phyloP scores from a whole-genome alignment of 1,284 basidiomycete genomes.

The Cystobasidium pallidum region DNA sequence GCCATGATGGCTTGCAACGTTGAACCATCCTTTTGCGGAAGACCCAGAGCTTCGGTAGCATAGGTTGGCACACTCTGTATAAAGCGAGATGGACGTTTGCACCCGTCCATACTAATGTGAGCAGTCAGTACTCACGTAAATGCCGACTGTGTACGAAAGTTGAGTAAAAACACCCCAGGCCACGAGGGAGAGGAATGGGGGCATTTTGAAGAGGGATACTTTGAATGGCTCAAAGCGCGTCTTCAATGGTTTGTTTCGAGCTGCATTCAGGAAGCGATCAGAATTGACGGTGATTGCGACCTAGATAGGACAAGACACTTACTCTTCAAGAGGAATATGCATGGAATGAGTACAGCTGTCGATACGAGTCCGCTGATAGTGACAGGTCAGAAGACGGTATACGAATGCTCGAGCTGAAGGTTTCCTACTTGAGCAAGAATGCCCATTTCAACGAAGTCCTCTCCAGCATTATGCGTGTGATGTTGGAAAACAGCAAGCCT shows the following conservation, averaged over 20 bases:
- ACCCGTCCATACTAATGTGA: too few species aligned
- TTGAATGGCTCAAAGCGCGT: conserved; percentile 51
- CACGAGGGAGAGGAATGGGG: conserved; percentile 51
- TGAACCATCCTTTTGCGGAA: conserved; percentile 58
- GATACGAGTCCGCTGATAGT: conserved; percentile 57
- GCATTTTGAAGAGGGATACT: conserved; percentile 51
- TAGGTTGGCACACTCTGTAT: conserved; percentile 58
- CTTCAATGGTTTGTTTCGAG: conserved; percentile 35
- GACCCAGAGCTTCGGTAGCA: conserved; percentile 56
- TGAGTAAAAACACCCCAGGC: conserved; percentile 52
- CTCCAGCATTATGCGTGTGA: conserved; percentile 53
- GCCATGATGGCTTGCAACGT: conserved; percentile 59
- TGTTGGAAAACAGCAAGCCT: conserved; percentile 56
- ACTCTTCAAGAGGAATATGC: conserved; percentile 55
- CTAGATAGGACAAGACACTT: too few species aligned
- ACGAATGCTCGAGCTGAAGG: conserved; percentile 48
- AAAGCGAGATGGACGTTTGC: too few species aligned
- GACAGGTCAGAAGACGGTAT: conserved; percentile 53
- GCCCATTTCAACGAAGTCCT: conserved; percentile 50
- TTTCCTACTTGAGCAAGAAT: conserved; percentile 47
- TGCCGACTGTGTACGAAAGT: conserved; percentile 59
- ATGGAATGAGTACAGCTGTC: conserved; percentile 55
- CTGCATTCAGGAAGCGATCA: conserved; percentile 20
- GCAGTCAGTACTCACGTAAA: conserved; percentile 51
- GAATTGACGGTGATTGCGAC: too few species aligned